Evolutionary conservation across 192 early-diverging fungal species (phyloP).

Genomic region (Coemansia sp.): DNA sequence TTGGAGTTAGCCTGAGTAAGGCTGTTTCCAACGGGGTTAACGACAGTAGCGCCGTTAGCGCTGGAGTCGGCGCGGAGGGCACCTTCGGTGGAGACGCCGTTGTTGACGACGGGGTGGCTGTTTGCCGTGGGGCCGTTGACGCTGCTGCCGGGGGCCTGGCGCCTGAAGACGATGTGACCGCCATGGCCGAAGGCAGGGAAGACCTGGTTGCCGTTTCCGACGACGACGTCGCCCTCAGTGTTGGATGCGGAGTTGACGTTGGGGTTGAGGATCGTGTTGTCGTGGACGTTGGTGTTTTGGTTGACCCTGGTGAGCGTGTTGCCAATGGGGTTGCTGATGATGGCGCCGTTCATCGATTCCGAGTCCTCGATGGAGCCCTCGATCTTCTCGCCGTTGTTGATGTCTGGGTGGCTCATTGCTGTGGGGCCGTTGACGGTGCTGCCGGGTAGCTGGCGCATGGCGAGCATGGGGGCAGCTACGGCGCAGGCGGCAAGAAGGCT

Average conservation of each 20-base stretch:
- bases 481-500: slow-evolving; percentile 23
- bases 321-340: slow-evolving; percentile 24
- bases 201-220: slow-evolving; percentile 47
- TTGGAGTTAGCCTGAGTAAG: slow-evolving; percentile 43
- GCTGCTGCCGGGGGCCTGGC: slow-evolving; percentile 26
- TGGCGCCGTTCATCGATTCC: slow-evolving; percentile 34
- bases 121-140: slow-evolving; percentile 39
- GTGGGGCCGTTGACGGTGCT: slow-evolving; percentile 39
- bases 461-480: slow-evolving; percentile 6
- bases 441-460: slow-evolving; percentile 23
- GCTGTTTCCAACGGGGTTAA: slow-evolving; percentile 47
- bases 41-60: slow-evolving; percentile 23
- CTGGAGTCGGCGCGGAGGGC: slow-evolving; percentile 20
- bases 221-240: slow-evolving; percentile 31
- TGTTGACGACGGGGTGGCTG: slow-evolving; percentile 37
- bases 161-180: slow-evolving; percentile 22
- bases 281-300: slow-evolving; percentile 39
- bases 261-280: slow-evolving; percentile 44
- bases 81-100: slow-evolving; percentile 34
- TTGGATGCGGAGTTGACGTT: slow-evolving; percentile 31
- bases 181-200: neutral
- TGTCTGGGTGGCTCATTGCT: slow-evolving; percentile 29
- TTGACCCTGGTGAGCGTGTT: slow-evolving; percentile 28
- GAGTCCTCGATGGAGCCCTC: slow-evolving; percentile 33
- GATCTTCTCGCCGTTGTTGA: slow-evolving; percentile 40